Evolutionary conservation across 2,329 filamentous ascomycete species (phyloP).

Genomic region (Sclerotinia sclerotiorum): DNA sequence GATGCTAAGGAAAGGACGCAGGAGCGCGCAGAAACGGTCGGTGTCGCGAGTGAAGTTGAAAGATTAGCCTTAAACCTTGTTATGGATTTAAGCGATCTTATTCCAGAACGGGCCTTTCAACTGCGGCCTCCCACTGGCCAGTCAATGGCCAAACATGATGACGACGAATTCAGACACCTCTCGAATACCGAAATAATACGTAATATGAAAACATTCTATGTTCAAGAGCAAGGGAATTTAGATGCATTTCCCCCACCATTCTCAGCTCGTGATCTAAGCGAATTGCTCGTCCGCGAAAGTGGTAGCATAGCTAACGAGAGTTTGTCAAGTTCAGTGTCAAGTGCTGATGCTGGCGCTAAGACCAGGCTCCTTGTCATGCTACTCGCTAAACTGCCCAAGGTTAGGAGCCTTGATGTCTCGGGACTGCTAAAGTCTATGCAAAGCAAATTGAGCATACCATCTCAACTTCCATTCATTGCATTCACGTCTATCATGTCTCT

Average conservation of each 20-base stretch:
- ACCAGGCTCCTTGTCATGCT: constrained; percentile 60
- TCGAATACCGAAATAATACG: constrained; percentile 56
- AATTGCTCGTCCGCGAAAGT: constrained; percentile 63
- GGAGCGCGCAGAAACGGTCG: constrained; percentile 34
- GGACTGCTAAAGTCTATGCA: constrained; percentile 53
- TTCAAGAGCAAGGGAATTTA: constrained; percentile 67
- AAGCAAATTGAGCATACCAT: constrained; percentile 45
- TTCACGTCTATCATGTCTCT: constrained; percentile 62
- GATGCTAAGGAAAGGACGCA: constrained; percentile 47
- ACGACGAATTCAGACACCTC: constrained; percentile 39
- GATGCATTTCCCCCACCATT: constrained; percentile 64
- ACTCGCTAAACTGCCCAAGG: constrained; percentile 52
- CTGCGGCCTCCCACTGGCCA: constrained; percentile 36
- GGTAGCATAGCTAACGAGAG: constrained; percentile 52
- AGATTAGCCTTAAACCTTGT: constrained; percentile 49
- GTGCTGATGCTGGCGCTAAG: constrained; percentile 54
- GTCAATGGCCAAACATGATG: constrained; percentile 32
- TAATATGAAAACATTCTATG: constrained; percentile 65
- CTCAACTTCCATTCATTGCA: constrained; percentile 50
- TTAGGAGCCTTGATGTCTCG: constrained; percentile 49
- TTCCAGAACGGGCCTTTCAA: constrained; percentile 64
- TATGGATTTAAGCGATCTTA: constrained; percentile 58
- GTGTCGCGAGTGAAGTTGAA: constrained; percentile 32
- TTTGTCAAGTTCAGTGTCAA: constrained; percentile 45
- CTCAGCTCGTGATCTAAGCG: constrained; percentile 53